Percentiles rank a stretch among this genome's conserved stretches.
phyloP scores from a whole-genome alignment of 257 asterid species.

The Penstemon newberryi region DNA sequence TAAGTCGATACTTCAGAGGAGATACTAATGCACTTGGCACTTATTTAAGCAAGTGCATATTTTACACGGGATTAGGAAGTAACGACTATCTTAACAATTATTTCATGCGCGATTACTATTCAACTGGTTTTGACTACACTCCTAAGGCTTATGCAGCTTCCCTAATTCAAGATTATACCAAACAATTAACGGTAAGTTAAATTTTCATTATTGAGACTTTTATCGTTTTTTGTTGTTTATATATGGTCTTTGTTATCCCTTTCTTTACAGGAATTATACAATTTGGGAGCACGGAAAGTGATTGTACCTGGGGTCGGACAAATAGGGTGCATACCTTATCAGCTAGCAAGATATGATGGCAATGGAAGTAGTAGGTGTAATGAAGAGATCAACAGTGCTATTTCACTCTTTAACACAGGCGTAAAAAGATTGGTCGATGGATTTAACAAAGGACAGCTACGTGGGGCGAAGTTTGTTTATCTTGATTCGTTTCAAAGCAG shows the following conservation, averaged over 20 bases:
- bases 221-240: neutral
- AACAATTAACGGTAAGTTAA: conserved; percentile 52
- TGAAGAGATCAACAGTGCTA: conserved; percentile 82
- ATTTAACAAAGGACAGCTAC: conserved; percentile 60
- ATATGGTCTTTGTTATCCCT: neutral
- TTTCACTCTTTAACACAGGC: conserved; percentile 64
- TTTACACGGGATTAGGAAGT: conserved; percentile 87
- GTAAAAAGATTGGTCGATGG: conserved; percentile 57
- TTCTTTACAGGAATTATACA: conserved; percentile 50
- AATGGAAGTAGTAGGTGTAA: conserved; percentile 74
- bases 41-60: conserved; percentile 67
- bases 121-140: conserved; percentile 55
- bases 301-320: conserved; percentile 69
- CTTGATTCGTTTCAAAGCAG: conserved; percentile 66
- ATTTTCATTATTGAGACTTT: neutral
- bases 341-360: conserved; percentile 70
- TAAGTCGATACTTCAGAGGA: conserved; percentile 66
- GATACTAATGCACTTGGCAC: conserved; percentile 43
- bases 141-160: conserved; percentile 70
- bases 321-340: conserved; percentile 85
- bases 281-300: conserved; percentile 82
- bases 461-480: conserved; percentile 70
- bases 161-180: conserved; percentile 68
- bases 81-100: conserved; percentile 91
- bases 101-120: conserved; percentile 71